Evolutionary conservation across 2,329 filamentous ascomycete species (phyloP).

Genomic region (Coleophoma eucalyptorum): DNA sequence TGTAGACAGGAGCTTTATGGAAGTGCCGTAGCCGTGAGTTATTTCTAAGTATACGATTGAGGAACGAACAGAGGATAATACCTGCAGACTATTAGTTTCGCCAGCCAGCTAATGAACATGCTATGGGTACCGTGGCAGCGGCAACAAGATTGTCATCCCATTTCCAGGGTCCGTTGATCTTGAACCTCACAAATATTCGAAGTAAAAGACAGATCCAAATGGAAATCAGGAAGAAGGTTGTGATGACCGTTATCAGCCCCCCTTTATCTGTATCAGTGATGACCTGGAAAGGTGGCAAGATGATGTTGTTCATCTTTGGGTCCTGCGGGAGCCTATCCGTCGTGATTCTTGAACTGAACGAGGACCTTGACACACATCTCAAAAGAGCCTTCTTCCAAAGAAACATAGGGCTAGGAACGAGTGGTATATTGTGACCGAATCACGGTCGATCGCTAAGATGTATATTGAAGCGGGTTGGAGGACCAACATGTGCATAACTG

Average conservation of each 20-base stretch:
- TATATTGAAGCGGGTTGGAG: too few species aligned
- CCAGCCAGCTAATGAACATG: neutral
- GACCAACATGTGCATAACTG: too few species aligned
- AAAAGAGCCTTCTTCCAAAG: too few species aligned
- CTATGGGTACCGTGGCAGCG: neutral
- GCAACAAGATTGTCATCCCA: constrained; percentile 1
- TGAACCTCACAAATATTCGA: neutral
- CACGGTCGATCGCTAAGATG: too few species aligned
- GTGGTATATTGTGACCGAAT: too few species aligned
- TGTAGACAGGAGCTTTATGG: neutral
- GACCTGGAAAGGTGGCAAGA: constrained; percentile 1
- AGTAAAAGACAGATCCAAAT: constrained; percentile 1
- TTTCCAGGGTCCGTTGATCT: constrained; percentile 2
- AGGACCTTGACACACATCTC: too few species aligned
- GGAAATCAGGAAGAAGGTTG: constrained; percentile 1
- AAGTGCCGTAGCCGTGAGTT: neutral
- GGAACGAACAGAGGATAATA: neutral
- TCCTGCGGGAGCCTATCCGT: too few species aligned
- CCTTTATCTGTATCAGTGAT: neutral
- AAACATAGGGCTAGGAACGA: too few species aligned
- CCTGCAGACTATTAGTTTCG: neutral
- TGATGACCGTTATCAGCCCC: neutral
- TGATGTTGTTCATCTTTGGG: neutral
- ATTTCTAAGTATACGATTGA: neutral
- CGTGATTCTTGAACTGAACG: too few species aligned